Base-by-base conservation (phyloP, 352 stramenopile species). In the Phytophthora palmivora region DNA sequence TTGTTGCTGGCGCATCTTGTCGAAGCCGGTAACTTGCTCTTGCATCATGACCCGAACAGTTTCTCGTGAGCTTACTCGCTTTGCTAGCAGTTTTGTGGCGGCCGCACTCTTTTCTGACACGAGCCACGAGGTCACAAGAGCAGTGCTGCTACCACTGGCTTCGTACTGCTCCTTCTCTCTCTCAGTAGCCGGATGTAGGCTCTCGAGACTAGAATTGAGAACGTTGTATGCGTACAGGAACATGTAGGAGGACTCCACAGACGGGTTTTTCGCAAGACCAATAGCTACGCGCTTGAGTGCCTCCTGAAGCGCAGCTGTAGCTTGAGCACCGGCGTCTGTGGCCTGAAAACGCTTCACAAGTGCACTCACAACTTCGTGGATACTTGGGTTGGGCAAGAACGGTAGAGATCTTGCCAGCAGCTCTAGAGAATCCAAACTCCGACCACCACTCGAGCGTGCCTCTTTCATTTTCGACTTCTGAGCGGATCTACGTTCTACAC, bases 391-490 rank as follows among this genome's bases (percentile, higher is more conserved):
- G 4, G 89, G 89, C 39, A 97, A 58, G 63, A 97, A 96, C n/a
- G 79, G 84, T 21, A 97, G 79, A 16, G 76, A 92, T 30, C 84
- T 82, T 26, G 82, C 77, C 15, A 96, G 59, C 44, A 97, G 51
- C 58, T 97, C 89, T 0, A 97, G 49, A 2, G 86, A 88, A 47
- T 96, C 87, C 32, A 81, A 74, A 39, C 82, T 87, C 11, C 84
- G 85, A 11, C 75, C 86, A 37, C 79, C 75, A 53, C 70, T 87
- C 3, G 78, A 79, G 46, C 86, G 88, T 24, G 89, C 85, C 46
- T 97, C 89, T 67, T 95, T 94, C 69, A 93, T 96, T 67, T 96
- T 95, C 43, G 88, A 96, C 61, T 96, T 94, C 52, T 44, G 78
- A 55, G 30, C 87, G 63, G 57, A 83, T 57, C 75, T 45, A 76